Evolutionary conservation across 305 asterid species (phyloP).

Genomic region (Fraxinus dipetala): DNA sequence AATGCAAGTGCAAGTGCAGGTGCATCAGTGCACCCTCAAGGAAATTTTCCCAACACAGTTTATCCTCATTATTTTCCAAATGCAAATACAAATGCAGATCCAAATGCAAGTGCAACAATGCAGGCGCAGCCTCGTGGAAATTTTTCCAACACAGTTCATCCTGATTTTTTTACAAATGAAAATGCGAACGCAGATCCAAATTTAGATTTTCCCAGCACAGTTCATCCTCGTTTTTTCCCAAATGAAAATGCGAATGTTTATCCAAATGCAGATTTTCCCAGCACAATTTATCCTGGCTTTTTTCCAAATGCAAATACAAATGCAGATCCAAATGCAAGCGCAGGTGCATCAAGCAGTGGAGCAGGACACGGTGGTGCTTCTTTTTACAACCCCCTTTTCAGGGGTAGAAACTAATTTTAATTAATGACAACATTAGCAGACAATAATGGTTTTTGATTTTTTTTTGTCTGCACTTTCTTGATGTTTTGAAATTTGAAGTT

Average conservation of each 20-base stretch:
- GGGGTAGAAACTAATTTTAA: neutral
- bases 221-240: neutral
- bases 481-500: constrained; percentile 3
- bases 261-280: neutral
- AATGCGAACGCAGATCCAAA: neutral
- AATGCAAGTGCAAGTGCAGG: neutral
- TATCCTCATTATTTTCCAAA: neutral
- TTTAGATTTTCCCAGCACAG: neutral
- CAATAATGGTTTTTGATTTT: neutral
- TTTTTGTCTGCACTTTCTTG: neutral
- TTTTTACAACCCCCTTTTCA: neutral
- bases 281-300: too few species aligned
- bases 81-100: neutral
- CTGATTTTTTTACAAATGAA: neutral
- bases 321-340: neutral
- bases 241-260: neutral
- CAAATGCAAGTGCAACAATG: neutral
- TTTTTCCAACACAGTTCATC: neutral
- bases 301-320: neutral
- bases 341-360: neutral
- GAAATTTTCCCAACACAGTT: neutral
- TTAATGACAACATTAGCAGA: neutral
- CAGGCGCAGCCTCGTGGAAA: neutral
- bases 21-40: too few species aligned
- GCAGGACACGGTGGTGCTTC: neutral